Percentiles rank a stretch among this genome's conserved stretches.
phyloP scores from a whole-genome alignment of 306 rosid genomes.

The Vigna mungo region DNA sequence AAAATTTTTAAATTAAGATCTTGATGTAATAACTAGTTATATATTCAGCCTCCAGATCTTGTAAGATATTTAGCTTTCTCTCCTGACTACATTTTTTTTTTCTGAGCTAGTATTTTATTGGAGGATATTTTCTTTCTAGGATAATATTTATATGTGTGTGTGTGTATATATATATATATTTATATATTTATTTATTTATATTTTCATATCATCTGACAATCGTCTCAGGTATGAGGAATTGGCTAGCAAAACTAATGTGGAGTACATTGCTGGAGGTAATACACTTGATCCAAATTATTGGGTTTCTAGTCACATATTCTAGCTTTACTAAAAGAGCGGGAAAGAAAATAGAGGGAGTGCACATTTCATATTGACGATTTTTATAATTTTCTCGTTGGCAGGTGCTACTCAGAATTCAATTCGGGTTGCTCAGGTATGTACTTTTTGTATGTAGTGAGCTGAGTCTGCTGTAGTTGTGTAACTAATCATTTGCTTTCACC shows the following conservation, averaged over 20 bases:
- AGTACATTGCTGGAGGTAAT: slow-evolving; percentile 97
- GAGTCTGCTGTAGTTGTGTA: slow-evolving; percentile 26
- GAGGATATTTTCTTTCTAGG: not conserved
- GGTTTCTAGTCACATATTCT: slow-evolving; percentile 16
- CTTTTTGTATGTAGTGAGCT: not conserved
- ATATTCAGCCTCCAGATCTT: not conserved
- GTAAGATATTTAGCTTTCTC: slow-evolving; percentile 21
- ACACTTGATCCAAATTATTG: slow-evolving; percentile 34
- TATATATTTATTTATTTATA: not conserved
- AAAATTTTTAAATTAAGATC: not conserved
- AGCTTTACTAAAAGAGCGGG: not conserved
- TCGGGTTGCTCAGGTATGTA: slow-evolving; percentile 86
- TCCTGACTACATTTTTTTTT: not conserved
- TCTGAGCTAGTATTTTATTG: not conserved
- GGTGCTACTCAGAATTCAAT: slow-evolving; percentile 97
- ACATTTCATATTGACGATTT: slow-evolving; percentile 19
- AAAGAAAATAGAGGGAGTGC: not conserved
- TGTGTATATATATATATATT: no score
- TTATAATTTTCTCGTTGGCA: slow-evolving; percentile 42
- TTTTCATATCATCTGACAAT: not conserved
- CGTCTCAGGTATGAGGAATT: slow-evolving; percentile 77
- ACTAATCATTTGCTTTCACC: slow-evolving; percentile 28
- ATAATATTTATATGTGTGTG: not conserved
- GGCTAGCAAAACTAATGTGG: slow-evolving; percentile 67
- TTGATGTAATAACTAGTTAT: slow-evolving; percentile 21